Base-by-base conservation (phyloP, 2,329 filamentous ascomycete genomes). In the Grosmannia serpens region DNA sequence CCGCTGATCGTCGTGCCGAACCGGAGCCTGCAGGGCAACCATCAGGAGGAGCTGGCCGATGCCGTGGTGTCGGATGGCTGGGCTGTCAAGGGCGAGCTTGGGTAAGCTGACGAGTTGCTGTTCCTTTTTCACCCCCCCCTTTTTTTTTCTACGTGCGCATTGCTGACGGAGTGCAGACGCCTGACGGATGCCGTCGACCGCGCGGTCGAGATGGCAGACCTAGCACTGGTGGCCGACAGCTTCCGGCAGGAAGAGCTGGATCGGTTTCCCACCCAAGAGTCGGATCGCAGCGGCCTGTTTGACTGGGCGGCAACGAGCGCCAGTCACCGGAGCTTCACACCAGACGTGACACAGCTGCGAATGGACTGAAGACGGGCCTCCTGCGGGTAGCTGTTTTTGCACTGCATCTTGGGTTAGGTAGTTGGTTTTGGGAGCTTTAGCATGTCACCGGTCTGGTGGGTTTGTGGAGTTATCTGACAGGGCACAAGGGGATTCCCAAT, bases 1-100 rank as follows among this genome's bases (percentile, higher is more conserved):
- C 86, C 89, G 3, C 75, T 97, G n/a, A 80, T 99, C 55, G 89
- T 96, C 1, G 91, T 99, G 2, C 88, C 92, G 2, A 99, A 99
- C 70, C 79, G 84, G 1, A 76, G 77, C 8, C 80, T 99, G 0
- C 80, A 96, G 65, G 85, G 95, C 67, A 92, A 99, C 66, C 94
- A 99, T 69, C 94, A 99, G 71, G 80, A 84, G 24, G 90, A 97
- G 70, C 80, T 99, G 58, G 92, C 92, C 0, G 77, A 84, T 55
- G 85, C 89, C 64, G 79, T 97, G 59, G 82, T 87, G 35, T 74
- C 77, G 27, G 82, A 89, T 64, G 86, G 87, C 27, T 95, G 95
- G 71, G 83, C 89, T 3, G 77, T 91, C n/a, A 79, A 85, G 65
- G 88, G 87, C 13, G 75, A 78, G 57, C 73, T 89, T 49, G 77